phyloP scores from a whole-genome alignment of 78 protist genomes.

The Bodo saltans region DNA sequence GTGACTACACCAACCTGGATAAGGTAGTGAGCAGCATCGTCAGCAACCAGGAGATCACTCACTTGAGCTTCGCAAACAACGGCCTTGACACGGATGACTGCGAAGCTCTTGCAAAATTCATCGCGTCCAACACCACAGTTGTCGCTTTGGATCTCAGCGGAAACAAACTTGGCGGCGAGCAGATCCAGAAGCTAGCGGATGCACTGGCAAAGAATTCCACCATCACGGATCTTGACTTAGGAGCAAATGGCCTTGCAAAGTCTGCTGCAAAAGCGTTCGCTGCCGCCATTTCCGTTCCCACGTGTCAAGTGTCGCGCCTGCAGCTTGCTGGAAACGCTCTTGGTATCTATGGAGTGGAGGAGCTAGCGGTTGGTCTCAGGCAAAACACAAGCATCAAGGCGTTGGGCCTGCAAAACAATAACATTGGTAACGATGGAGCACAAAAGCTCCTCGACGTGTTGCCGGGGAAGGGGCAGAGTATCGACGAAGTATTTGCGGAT shows the following conservation, averaged over 20 bases:
- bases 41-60: not conserved
- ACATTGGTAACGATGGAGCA: not conserved
- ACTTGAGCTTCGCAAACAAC: constrained; percentile 15
- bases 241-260: not conserved
- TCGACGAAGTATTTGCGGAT: too few species aligned
- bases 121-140: not conserved
- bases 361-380: not conserved
- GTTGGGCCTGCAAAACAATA: not conserved
- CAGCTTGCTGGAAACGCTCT: not conserved
- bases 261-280: not conserved
- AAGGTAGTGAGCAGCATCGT: not conserved
- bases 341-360: not conserved
- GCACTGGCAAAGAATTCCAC: not conserved
- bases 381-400: not conserved
- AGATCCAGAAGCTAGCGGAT: not conserved
- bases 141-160: not conserved
- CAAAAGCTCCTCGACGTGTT: not conserved
- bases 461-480: not conserved
- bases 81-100: not conserved
- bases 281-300: not conserved
- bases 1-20: not conserved
- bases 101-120: not conserved
- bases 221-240: constrained; percentile 1
- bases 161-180: constrained; percentile 3
- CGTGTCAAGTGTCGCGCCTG: not conserved